phyloP scores from a whole-genome alignment of 2,329 filamentous ascomycete genomes.

The Penicillium expansum region DNA sequence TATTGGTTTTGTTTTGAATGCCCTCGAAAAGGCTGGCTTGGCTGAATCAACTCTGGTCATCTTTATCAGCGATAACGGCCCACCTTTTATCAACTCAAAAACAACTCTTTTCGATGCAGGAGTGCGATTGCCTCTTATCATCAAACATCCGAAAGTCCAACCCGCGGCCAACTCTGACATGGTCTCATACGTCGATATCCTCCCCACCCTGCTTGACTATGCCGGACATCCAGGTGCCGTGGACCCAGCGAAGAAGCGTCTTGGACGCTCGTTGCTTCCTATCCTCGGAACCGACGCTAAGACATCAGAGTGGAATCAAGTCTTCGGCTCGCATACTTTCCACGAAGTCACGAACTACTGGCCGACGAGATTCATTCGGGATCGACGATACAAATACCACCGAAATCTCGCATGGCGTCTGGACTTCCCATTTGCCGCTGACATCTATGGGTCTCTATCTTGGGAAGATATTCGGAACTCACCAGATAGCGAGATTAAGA shows the following conservation, averaged over 20 bases:
- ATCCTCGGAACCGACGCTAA: conserved; percentile 28
- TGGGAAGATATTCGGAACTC: conserved; percentile 49
- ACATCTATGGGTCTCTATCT: conserved; percentile 46
- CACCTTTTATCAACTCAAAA: conserved; percentile 53
- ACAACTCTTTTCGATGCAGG: conserved; percentile 52
- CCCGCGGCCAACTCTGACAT: conserved; percentile 43
- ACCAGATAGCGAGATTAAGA: conserved; percentile 23
- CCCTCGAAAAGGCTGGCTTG: conserved; percentile 33
- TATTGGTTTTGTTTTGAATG: conserved; percentile 42
- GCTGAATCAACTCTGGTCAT: conserved; percentile 42
- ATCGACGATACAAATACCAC: conserved; percentile 49
- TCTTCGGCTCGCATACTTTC: conserved; percentile 54
- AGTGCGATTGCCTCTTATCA: conserved; percentile 45
- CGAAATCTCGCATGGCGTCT: conserved; percentile 51
- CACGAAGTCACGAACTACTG: conserved; percentile 53
- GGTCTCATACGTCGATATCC: conserved; percentile 48
- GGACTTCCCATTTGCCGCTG: conserved; percentile 50
- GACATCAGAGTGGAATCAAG: conserved; percentile 27
- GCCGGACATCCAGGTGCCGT: conserved; percentile 14
- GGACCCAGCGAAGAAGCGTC: conserved; percentile 14
- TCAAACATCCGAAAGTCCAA: conserved; percentile 35
- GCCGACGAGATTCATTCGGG: conserved; percentile 50
- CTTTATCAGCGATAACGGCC: conserved; percentile 51
- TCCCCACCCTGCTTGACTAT: conserved; percentile 49
- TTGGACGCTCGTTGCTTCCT: conserved; percentile 42